Evolutionary conservation across 108 stramenopile genomes (phyloP).

Genomic region (Nitzschia palea): DNA sequence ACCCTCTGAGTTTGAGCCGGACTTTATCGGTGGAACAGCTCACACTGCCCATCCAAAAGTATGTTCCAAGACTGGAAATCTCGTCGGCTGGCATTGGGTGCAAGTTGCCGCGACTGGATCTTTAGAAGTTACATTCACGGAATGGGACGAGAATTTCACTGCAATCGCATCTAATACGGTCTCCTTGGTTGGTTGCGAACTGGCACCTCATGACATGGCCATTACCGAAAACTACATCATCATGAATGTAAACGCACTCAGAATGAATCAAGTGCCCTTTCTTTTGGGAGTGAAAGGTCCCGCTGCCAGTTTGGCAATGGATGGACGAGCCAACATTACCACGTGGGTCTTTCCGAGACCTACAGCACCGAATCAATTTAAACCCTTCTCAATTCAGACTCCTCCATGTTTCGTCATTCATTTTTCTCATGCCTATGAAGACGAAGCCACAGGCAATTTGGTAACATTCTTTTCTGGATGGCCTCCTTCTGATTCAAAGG

Average conservation of each 20-base stretch:
- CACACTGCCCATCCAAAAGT: conserved; percentile 59
- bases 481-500: conserved; percentile 57
- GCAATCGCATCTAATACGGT: conserved; percentile 37
- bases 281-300: conserved; percentile 48
- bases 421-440: conserved; percentile 65
- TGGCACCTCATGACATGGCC: conserved; percentile 66
- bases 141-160: conserved; percentile 44
- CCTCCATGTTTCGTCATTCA: conserved; percentile 66
- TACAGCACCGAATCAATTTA: conserved; percentile 37
- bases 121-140: conserved; percentile 54
- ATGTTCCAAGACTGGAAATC: conserved; percentile 50
- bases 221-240: conserved; percentile 56
- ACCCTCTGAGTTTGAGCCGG: conserved; percentile 39
- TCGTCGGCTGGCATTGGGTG: conserved; percentile 63
- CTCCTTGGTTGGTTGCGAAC: conserved; percentile 23
- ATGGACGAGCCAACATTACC: conserved; percentile 42
- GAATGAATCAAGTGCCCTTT: conserved; percentile 44
- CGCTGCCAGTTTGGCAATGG: conserved; percentile 53
- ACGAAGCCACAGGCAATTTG: conserved; percentile 51
- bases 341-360: conserved; percentile 54
- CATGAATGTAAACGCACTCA: conserved; percentile 47
- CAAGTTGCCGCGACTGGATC: conserved; percentile 9
- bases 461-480: conserved; percentile 61
- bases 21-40: conserved; percentile 52
- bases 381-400: conserved; percentile 46